phyloP scores from a whole-genome alignment of 1,284 basidiomycete species.

The Naganishia sp. region DNA sequence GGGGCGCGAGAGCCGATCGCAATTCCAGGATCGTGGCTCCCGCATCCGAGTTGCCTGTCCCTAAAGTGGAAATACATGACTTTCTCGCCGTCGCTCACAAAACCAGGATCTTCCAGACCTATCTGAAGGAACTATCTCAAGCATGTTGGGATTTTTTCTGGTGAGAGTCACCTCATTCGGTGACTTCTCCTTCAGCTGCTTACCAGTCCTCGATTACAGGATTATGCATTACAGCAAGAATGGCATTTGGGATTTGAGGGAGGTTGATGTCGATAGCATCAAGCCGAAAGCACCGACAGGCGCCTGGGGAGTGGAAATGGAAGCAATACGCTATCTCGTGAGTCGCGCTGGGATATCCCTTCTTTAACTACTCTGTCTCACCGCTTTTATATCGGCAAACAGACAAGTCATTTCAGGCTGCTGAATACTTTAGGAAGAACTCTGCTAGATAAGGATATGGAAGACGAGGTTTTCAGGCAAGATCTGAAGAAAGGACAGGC shows the following conservation, averaged over 20 bases:
- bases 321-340: constrained; percentile 93
- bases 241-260: constrained; percentile 77
- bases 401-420: constrained; percentile 82
- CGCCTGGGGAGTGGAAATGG: constrained; percentile 97
- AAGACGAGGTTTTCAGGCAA: constrained; percentile 56
- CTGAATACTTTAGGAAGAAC: constrained; percentile 72
- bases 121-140: constrained; percentile 83
- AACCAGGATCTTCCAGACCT: constrained; percentile 84
- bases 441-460: constrained; percentile 64
- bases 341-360: constrained; percentile 44
- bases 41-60: constrained; percentile 36
- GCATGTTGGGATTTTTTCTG: constrained; percentile 96
- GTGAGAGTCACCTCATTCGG: constrained; percentile 35
- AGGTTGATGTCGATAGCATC: constrained; percentile 78
- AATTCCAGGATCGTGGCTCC: constrained; percentile 29
- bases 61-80: constrained; percentile 60
- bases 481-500: constrained; percentile 54
- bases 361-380: background rate
- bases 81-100: constrained; percentile 84
- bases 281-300: constrained; percentile 92
- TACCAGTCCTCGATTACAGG: constrained; percentile 48
- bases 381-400: background rate
- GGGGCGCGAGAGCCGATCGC: background rate
- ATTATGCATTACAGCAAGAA: constrained; percentile 97
- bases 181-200: background rate